Base-by-base conservation (phyloP, 805 yeast genomes). In the Zygoascus flipseniorum region DNA sequence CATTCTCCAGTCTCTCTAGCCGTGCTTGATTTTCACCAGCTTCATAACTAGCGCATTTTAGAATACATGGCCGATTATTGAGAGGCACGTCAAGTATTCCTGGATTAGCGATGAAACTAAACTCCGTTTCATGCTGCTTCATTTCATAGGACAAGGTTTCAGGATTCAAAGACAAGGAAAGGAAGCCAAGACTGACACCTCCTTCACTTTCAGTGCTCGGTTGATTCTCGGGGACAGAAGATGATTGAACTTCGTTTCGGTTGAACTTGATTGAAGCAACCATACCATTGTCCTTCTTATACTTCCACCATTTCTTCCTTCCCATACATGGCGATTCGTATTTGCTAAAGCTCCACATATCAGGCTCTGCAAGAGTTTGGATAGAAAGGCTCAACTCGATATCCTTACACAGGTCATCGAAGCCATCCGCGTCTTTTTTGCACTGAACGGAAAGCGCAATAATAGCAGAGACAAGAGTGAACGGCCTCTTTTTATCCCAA, bases 251-350 rank as follows among this genome's bases (percentile, higher is more conserved):
- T 8, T 35, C 39, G 16, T 23, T 26, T 14, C 31, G 28, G 23
- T 31, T 46, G 31, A 46, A 31, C 14, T 16, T 37, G 2, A 49
- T n/a, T 16, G 43, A 41, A 23, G 45, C 37, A 10, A 16, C 20
- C 35, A 43, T 41, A 18, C 41, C 50, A 16, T 47, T 39, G 43
- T 31, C 47, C 28, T 45, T 50, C 52, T 54, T 56, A 41, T 51
- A 45, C 51, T 45, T 54, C 58, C 56, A 56, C 61, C 61, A 58
- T 41, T 55, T 56, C 23, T 48, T 45, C 35, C 45, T 46, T 20
- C 59, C 56, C 10, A 53, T 48, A 14, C 48, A 48, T 16, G 58
- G 57, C 18, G 54, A 23, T 19, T 57, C 58, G 23, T 41, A n/a
- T n/a, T 31, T 41, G 20, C 55, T 53, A 9, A 55, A 46, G 47